Conservation (phyloP, 169 alveolate genomes). For the Cryptosporidium canis region DNA sequence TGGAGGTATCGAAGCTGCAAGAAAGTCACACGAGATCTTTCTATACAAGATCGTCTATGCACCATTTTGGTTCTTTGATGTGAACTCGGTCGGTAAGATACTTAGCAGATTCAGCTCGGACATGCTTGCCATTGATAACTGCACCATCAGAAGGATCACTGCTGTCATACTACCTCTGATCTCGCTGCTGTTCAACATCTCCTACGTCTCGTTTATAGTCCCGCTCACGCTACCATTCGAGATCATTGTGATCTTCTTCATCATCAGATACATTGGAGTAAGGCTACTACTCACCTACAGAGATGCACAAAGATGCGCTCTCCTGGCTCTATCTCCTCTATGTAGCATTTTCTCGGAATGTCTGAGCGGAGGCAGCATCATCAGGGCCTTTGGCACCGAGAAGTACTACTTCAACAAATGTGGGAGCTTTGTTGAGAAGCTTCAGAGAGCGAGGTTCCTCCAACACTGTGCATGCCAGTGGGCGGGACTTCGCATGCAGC, state of each 20-base stretch:
- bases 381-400: conserved; percentile 66
- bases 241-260: conserved; percentile 47
- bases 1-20: conserved; percentile 75
- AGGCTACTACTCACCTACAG: conserved; percentile 74
- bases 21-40: conserved; percentile 73
- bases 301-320: conserved; percentile 79
- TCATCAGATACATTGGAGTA: conserved; percentile 33
- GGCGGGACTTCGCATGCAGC: conserved; percentile 77
- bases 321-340: conserved; percentile 75
- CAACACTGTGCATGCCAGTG: conserved; percentile 73
- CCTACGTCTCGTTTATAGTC: conserved; percentile 61
- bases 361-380: conserved; percentile 74
- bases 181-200: conserved; percentile 63
- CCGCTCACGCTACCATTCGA: conserved; percentile 56
- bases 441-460: conserved; percentile 54
- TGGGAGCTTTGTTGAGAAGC: conserved; percentile 47
- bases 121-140: conserved; percentile 75
- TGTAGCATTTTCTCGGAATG: conserved; percentile 77
- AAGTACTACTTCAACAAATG: conserved; percentile 20
- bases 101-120: conserved; percentile 77
- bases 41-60: conserved; percentile 74
- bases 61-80: conserved; percentile 77
- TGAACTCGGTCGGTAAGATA: conserved; percentile 76
- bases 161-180: conserved; percentile 71
- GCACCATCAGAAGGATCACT: conserved; percentile 75